Percentiles rank a stretch among this genome's conserved stretches.
These are phyloP conservation scores for Daedaleopsis sinensis DNA, from an alignment of 768 basidiomycete species.

Conservation along the genomic window DNA sequence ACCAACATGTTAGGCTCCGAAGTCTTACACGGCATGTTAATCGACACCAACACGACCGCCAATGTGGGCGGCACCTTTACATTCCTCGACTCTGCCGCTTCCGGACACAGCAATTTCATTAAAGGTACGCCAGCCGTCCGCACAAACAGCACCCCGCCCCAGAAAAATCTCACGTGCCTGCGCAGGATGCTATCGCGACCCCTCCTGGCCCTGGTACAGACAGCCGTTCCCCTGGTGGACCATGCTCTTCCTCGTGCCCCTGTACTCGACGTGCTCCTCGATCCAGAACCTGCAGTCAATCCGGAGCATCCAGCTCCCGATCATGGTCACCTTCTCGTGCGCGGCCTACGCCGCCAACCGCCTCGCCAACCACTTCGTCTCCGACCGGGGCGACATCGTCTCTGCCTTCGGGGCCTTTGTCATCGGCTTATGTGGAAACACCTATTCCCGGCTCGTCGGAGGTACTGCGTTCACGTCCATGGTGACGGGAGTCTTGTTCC, in stretches of 20 bases:
- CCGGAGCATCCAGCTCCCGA: conserved; percentile 67
- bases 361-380: conserved; percentile 59
- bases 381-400: conserved; percentile 71
- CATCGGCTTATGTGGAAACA: conserved; percentile 78
- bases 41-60: conserved; percentile 27
- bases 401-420: conserved; percentile 79
- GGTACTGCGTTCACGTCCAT: conserved; percentile 89
- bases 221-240: conserved; percentile 84
- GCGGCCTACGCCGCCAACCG: conserved; percentile 73
- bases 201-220: conserved; percentile 75
- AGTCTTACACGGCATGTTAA: conserved; percentile 55
- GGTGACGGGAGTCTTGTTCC: conserved; percentile 91
- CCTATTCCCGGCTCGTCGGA: conserved; percentile 74
- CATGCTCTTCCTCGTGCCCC: conserved; percentile 74
- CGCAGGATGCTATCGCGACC: conserved; percentile 74
- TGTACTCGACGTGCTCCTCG: conserved; percentile 75
- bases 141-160: background rate
- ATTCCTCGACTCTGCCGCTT: conserved; percentile 26
- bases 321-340: conserved; percentile 82
- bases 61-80: conserved; percentile 32
- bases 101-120: conserved; percentile 26
- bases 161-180: background rate
- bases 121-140: conserved; percentile 23
- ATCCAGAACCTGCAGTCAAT: conserved; percentile 76
- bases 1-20: conserved; percentile 32